These are phyloP conservation scores for Entelexis sorbosivorans DNA, from an alignment of 1,139 yeast species.

Conservation along the genomic window DNA sequence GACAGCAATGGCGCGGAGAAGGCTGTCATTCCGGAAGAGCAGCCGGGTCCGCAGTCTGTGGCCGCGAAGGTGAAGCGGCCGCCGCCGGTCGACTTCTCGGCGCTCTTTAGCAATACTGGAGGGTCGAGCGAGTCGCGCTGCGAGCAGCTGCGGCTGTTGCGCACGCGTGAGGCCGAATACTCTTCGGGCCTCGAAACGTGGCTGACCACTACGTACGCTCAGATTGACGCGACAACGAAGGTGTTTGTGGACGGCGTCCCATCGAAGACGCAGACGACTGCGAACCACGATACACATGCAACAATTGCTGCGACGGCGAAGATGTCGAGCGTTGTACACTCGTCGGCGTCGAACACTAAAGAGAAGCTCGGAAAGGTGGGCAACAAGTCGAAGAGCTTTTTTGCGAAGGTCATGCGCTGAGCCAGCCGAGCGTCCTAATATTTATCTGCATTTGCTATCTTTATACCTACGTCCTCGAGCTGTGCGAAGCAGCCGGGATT, in stretches of 20 bases:
- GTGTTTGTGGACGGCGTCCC: slow-evolving; percentile 28
- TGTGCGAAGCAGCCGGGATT: no score
- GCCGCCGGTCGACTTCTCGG: slow-evolving; percentile 31
- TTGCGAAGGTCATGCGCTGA: slow-evolving; percentile 27
- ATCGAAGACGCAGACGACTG: slow-evolving; percentile 21
- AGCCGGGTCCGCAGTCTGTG: slow-evolving; percentile 6
- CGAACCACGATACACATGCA: slow-evolving; percentile 7
- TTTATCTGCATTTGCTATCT: slow-evolving; percentile 2
- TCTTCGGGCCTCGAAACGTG: slow-evolving; percentile 31
- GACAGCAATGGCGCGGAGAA: no score
- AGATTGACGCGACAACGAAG: slow-evolving; percentile 19
- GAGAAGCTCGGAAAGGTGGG: slow-evolving; percentile 27
- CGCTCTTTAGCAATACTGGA: slow-evolving; percentile 23
- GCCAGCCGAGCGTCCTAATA: not conserved
- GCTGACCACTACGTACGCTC: slow-evolving; percentile 24
- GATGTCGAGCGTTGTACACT: slow-evolving; percentile 18
- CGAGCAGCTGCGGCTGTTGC: slow-evolving; percentile 26
- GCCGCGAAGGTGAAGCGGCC: slow-evolving; percentile 26
- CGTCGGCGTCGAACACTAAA: slow-evolving; percentile 22
- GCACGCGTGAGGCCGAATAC: slow-evolving; percentile 30
- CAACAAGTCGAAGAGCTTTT: slow-evolving; percentile 29
- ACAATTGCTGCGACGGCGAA: slow-evolving; percentile 20
- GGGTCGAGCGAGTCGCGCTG: slow-evolving; percentile 19
- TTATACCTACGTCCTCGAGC: not conserved
- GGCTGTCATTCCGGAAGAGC: not conserved